Evolutionary conservation across 768 basidiomycete species (phyloP), one percentile per base, ranked within the genome.

Genomic region (Dictyophora rubrovolvata): DNA sequence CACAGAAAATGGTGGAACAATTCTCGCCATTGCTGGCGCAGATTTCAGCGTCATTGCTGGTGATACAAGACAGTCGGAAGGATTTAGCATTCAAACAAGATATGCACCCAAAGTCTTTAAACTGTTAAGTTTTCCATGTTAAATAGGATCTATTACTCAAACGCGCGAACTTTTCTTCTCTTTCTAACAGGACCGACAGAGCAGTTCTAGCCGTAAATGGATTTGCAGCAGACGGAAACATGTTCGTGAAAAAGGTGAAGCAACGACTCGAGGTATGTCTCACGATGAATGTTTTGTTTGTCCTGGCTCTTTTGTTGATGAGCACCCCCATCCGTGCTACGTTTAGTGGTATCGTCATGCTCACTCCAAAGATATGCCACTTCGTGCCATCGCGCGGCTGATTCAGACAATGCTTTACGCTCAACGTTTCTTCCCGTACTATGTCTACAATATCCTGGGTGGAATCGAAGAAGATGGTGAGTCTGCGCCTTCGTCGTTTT

Each of bases 351-450:
- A 98, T 73, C 83, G 87, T 59, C 93, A 97, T 72, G 93, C 93
- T 10, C 95, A 99, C 73, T 82, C 91, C 62, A 96, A 96, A 73
- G 91, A 93, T 65, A 97, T 97, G 90, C 86, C 92, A 18, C 79
- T 99, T 37, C 86, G 87, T 63, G 86, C 93, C 22, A 96, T 99
- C 69, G 96, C 96, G n/a, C 84, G 96, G 60, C 79, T 99, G 66
- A 94, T 99, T 59, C 95, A 98, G 71, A 96, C 94, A n/a, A 95
- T 98, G 91, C 81, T 99, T 23, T 99, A 99, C 70, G 87, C 81
- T 46, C 87, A 88, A 63, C 86, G 95, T 55, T 95, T 96, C 78
- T 99, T 99, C 83, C 96, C 96, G 0, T 98, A 89, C 79, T 99
- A 95, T 72, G 88, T 95, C 34, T 94, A 91, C 78, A 94, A 94